Conservation (phyloP, 148 eudicot species). For the Tetragonia tetragonoides region DNA sequence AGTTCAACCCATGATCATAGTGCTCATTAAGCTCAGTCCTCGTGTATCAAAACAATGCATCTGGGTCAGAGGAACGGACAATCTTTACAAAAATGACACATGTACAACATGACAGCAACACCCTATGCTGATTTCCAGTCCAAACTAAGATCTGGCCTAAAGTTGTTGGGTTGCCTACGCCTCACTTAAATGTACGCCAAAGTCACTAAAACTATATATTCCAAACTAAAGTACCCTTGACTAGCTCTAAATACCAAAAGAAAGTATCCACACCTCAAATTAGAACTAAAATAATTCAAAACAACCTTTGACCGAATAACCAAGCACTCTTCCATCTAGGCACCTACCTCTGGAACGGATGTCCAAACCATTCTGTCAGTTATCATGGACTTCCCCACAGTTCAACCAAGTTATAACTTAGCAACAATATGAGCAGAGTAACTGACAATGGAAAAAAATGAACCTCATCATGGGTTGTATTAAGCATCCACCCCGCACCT, state of each 20-base stretch:
- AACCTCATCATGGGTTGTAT: neutral
- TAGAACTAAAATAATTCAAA: neutral
- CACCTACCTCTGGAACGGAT: neutral
- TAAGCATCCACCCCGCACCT: too few species aligned
- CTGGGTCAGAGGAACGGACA: neutral
- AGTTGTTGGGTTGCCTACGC: neutral
- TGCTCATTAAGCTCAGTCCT: neutral
- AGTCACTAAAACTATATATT: neutral
- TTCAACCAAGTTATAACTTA: neutral
- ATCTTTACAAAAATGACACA: neutral
- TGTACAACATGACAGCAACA: neutral
- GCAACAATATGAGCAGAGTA: neutral
- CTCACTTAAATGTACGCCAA: neutral
- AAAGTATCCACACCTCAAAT: neutral
- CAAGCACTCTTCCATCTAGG: neutral
- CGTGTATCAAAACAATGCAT: neutral
- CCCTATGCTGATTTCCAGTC: neutral
- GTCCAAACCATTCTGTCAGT: neutral
- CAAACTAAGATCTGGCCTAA: neutral
- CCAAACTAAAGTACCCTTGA: neutral
- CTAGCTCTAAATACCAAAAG: neutral
- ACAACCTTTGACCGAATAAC: neutral
- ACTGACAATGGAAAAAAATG: neutral
- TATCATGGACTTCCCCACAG: neutral
- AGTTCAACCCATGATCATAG: neutral